These are phyloP conservation scores for Brettanomyces custersianus DNA, from an alignment of 805 yeast species.

Conservation along the genomic window DNA sequence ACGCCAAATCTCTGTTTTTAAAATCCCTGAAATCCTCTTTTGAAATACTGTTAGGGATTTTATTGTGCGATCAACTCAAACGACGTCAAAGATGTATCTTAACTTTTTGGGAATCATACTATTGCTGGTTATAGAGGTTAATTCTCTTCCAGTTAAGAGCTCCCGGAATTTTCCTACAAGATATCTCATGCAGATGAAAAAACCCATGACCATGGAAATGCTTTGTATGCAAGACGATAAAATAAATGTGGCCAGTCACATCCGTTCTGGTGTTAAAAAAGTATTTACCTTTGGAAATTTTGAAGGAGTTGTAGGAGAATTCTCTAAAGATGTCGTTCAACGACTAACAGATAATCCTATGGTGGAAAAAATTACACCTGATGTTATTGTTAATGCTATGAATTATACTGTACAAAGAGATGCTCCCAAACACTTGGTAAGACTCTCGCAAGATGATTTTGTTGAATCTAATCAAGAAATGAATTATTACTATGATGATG, in stretches of 20 bases:
- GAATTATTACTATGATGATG: slow-evolving; percentile 41
- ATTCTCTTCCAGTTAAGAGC: slow-evolving; percentile 6
- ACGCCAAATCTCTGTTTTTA: too few species aligned
- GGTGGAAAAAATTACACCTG: slow-evolving; percentile 63
- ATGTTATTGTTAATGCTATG: slow-evolving; percentile 49
- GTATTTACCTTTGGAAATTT: slow-evolving; percentile 62
- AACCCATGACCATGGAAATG: slow-evolving; percentile 37
- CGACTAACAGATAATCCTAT: slow-evolving; percentile 48
- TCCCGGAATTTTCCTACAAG: slow-evolving; percentile 8
- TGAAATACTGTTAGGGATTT: too few species aligned
- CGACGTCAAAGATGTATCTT: too few species aligned
- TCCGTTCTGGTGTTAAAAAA: slow-evolving; percentile 38
- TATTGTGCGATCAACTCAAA: too few species aligned
- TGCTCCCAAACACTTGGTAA: slow-evolving; percentile 46
- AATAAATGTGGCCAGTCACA: slow-evolving; percentile 28
- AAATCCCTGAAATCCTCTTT: too few species aligned
- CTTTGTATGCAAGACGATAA: slow-evolving; percentile 36
- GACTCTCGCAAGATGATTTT: slow-evolving; percentile 43
- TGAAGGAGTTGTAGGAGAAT: slow-evolving; percentile 60
- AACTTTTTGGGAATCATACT: too few species aligned
- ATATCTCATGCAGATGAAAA: slow-evolving; percentile 45
- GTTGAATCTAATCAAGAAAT: slow-evolving; percentile 16
- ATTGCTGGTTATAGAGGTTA: too few species aligned
- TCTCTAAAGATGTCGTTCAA: slow-evolving; percentile 37
- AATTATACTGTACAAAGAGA: slow-evolving; percentile 32